Percentiles rank a stretch among this genome's conserved stretches.
These are phyloP conservation scores for Blakeslea trispora DNA, from an alignment of 371 early-diverging fungal species.

Conservation along the genomic window DNA sequence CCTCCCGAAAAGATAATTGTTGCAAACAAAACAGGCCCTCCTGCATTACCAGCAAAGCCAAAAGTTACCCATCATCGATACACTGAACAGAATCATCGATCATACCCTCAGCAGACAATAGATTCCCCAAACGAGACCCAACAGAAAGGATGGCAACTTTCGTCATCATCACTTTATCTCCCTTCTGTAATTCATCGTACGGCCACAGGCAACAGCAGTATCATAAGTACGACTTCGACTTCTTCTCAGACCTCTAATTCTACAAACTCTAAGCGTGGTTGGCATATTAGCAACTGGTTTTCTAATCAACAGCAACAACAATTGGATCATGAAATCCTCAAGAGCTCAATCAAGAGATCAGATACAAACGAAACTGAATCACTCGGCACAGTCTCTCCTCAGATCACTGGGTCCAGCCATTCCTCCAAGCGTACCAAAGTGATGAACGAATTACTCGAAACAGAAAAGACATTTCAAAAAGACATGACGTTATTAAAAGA, in stretches of 20 bases:
- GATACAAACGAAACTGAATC: slow-evolving; percentile 1
- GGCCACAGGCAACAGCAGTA: slow-evolving; percentile 28
- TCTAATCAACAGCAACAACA: slow-evolving; percentile 13
- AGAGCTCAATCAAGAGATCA: slow-evolving; percentile 19
- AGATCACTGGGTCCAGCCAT: slow-evolving; percentile 2
- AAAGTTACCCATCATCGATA: slow-evolving; percentile 11
- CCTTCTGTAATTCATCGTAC: slow-evolving; percentile 26
- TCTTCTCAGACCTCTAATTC: slow-evolving; percentile 25
- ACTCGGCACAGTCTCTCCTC: slow-evolving; percentile 12
- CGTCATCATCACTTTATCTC: slow-evolving; percentile 17
- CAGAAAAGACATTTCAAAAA: slow-evolving; percentile 65
- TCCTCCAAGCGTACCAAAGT: slow-evolving; percentile 47
- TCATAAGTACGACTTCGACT: slow-evolving; percentile 25
- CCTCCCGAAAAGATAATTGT: slow-evolving; percentile 22
- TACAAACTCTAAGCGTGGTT: slow-evolving; percentile 19
- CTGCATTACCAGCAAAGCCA: slow-evolving; percentile 25
- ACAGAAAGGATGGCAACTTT: neutral
- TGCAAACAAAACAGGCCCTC: slow-evolving; percentile 26
- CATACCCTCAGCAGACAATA: slow-evolving; percentile 1
- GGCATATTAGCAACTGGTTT: slow-evolving; percentile 31
- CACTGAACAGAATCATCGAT: slow-evolving; percentile 1
- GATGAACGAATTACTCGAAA: slow-evolving; percentile 68
- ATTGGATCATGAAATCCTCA: slow-evolving; percentile 10
- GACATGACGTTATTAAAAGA: slow-evolving; percentile 73
- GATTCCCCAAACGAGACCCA: slow-evolving; percentile 8